phyloP scores from a whole-genome alignment of 1,139 yeast genomes.

The Kodamaea suecica region DNA sequence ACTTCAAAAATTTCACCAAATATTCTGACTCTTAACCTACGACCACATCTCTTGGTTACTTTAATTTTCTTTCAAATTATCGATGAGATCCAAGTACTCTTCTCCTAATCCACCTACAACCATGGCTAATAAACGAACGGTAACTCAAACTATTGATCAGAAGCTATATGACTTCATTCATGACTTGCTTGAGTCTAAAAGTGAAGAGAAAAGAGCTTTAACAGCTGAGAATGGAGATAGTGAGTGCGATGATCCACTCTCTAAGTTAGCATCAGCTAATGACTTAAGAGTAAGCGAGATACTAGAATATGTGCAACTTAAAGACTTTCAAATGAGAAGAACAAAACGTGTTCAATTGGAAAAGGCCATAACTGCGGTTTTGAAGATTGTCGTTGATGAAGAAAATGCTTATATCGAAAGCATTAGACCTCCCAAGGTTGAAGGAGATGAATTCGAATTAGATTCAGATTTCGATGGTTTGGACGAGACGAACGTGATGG shows the following conservation, averaged over 20 bases:
- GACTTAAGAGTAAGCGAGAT: slow-evolving; percentile 53
- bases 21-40: no score
- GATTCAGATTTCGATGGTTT: slow-evolving; percentile 35
- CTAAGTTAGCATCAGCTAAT: slow-evolving; percentile 55
- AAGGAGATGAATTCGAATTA: slow-evolving; percentile 18
- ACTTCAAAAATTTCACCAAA: not conserved
- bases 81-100: not conserved
- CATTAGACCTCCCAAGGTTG: slow-evolving; percentile 21
- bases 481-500: slow-evolving; percentile 53
- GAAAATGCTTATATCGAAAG: slow-evolving; percentile 38
- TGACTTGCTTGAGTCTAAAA: slow-evolving; percentile 49
- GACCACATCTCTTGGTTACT: no score
- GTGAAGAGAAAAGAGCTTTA: slow-evolving; percentile 32
- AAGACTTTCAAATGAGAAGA: slow-evolving; percentile 64
- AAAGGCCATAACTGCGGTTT: slow-evolving; percentile 55
- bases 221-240: slow-evolving; percentile 18
- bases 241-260: slow-evolving; percentile 30
- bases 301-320: slow-evolving; percentile 51
- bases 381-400: slow-evolving; percentile 44
- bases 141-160: slow-evolving; percentile 42
- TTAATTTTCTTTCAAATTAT: not conserved
- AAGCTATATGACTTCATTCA: slow-evolving; percentile 50
- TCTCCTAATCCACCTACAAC: not conserved
- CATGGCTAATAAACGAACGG: slow-evolving; percentile 19
- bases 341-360: slow-evolving; percentile 58